phyloP scores from a whole-genome alignment of 176 grass and related monocot species.

The Bolboschoenus planiculmis region DNA sequence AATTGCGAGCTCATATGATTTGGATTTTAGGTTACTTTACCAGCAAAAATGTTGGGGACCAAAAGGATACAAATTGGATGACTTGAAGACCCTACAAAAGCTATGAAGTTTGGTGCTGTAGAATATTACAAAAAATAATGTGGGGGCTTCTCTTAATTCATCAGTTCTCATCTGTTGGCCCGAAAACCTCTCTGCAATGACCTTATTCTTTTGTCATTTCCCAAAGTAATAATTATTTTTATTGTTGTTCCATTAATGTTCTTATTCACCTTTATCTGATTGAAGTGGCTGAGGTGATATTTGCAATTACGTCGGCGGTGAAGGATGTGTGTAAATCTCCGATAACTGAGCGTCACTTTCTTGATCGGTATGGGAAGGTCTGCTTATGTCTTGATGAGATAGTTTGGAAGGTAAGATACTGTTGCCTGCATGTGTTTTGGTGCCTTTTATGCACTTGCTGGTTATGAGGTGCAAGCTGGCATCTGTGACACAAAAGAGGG shows the following conservation, averaged over 20 bases:
- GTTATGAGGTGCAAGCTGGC: not conserved
- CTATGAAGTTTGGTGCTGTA: not conserved
- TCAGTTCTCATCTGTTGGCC: not conserved
- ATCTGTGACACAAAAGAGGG: not conserved
- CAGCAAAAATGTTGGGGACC: not conserved
- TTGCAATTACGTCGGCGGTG: conserved; percentile 78
- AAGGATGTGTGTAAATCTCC: conserved; percentile 88
- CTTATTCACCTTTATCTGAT: not conserved
- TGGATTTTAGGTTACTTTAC: not conserved
- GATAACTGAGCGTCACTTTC: conserved; percentile 75
- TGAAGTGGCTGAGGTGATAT: conserved; percentile 83
- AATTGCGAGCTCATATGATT: not conserved
- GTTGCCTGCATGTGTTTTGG: not conserved
- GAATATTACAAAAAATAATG: not conserved
- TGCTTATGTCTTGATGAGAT: conserved; percentile 92
- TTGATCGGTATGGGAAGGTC: conserved; percentile 87
- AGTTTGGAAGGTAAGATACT: conserved; percentile 66
- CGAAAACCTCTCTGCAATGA: not conserved
- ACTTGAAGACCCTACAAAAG: not conserved
- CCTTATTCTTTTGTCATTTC: not conserved
- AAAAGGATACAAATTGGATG: not conserved
- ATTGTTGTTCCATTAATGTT: not conserved
- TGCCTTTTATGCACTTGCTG: not conserved
- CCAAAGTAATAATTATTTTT: not conserved
- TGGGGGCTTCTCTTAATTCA: not conserved